Evolutionary conservation across 1,139 yeast species (phyloP).

Genomic region (Saccharomycopsis crataegensis): DNA sequence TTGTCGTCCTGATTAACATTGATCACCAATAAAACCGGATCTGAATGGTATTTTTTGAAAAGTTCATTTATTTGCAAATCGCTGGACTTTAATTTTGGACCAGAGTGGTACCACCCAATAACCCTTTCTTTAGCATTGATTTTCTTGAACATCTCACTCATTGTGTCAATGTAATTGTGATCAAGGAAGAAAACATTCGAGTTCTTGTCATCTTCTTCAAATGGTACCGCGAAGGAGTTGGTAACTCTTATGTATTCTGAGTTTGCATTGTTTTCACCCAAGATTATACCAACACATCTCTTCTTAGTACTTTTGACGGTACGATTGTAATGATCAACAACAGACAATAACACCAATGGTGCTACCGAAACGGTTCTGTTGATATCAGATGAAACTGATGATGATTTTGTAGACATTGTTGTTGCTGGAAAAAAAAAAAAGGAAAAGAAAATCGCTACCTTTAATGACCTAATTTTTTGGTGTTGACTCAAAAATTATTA

Average conservation of each 20-base stretch:
- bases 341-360: conserved; percentile 88
- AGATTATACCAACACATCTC: conserved; percentile 87
- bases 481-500: background rate
- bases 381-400: conserved; percentile 1
- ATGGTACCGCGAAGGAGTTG: conserved; percentile 82
- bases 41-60: conserved; percentile 74
- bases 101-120: conserved; percentile 98
- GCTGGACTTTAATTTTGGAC: conserved; percentile 82
- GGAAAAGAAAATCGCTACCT: background rate
- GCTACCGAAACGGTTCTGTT: conserved; percentile 71
- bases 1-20: conserved; percentile 76
- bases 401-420: background rate
- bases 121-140: conserved; percentile 94
- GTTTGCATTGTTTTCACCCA: conserved; percentile 59
- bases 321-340: conserved; percentile 91
- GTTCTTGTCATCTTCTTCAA: conserved; percentile 92
- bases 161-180: conserved; percentile 90
- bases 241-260: conserved; percentile 56
- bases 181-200: conserved; percentile 96
- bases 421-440: background rate
- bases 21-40: conserved; percentile 82
- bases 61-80: conserved; percentile 88
- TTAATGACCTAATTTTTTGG: background rate
- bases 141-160: conserved; percentile 97
- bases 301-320: conserved; percentile 58